Evolutionary conservation across 2,329 filamentous ascomycete species (phyloP).

Genomic region (Pseudocercospora crystallina): DNA sequence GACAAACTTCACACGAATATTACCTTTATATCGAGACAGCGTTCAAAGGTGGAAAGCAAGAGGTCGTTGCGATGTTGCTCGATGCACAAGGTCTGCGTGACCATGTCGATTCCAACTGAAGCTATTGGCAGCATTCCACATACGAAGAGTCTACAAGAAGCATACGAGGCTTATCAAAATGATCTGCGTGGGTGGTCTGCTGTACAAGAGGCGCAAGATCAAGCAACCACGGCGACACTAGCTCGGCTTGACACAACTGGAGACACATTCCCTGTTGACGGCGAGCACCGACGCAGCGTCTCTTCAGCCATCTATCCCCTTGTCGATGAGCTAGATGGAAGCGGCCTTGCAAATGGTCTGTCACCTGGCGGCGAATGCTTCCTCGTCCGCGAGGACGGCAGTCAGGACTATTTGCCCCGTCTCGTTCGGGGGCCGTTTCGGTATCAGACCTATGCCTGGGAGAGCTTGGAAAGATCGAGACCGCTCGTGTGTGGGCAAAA

Average conservation of each 20-base stretch:
- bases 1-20: no score
- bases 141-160: conserved; percentile 5
- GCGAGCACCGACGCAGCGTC: background rate
- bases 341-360: background rate
- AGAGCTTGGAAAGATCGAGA: conserved; percentile 4
- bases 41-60: no score
- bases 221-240: conserved; percentile 1
- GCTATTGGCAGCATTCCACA: conserved; percentile 5
- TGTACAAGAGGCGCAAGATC: conserved; percentile 4
- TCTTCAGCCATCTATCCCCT: conserved; percentile 1
- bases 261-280: conserved; percentile 1
- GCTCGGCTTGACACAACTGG: background rate
- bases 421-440: conserved; percentile 1
- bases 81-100: no score
- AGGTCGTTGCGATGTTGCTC: no score
- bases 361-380: background rate
- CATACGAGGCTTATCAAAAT: conserved; percentile 3
- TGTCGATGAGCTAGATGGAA: conserved; percentile 1
- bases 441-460: conserved; percentile 6
- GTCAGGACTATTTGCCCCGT: conserved; percentile 1
- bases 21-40: no score
- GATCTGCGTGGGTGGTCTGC: background rate
- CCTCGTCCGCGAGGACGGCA: background rate
- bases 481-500: background rate
- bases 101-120: conserved; percentile 2